Evolutionary conservation across 805 yeast genomes (phyloP).

Genomic region (Kuraishia cidri): DNA sequence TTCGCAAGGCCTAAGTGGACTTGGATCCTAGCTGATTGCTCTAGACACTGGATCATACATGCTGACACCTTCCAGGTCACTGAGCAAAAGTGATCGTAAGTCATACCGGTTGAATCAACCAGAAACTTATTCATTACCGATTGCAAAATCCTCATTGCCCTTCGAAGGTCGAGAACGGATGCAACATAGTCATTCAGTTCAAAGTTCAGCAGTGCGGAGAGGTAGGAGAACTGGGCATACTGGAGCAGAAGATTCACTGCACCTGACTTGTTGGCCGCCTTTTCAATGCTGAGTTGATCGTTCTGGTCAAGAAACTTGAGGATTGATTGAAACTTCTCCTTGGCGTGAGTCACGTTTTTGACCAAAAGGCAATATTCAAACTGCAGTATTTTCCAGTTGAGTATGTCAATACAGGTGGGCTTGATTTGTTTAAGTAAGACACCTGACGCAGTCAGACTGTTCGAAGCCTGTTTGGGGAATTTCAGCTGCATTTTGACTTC

Average conservation of each 20-base stretch:
- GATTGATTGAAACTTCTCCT: slow-evolving; percentile 15
- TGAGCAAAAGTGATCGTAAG: slow-evolving; percentile 12
- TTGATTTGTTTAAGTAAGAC: slow-evolving; percentile 2
- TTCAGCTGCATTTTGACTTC: slow-evolving; percentile 4
- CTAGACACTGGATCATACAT: slow-evolving; percentile 27
- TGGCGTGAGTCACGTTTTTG: slow-evolving; percentile 12
- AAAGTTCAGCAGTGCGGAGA: slow-evolving; percentile 17
- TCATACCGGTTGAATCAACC: slow-evolving; percentile 7
- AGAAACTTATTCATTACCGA: slow-evolving; percentile 39
- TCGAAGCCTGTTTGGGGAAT: slow-evolving; percentile 4
- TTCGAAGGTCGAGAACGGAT: slow-evolving; percentile 31
- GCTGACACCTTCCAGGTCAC: slow-evolving; percentile 27
- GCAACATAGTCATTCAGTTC: slow-evolving; percentile 12
- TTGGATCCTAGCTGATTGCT: slow-evolving; percentile 26
- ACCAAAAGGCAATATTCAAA: slow-evolving; percentile 16
- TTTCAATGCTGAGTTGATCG: slow-evolving; percentile 18
- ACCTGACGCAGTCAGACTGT: slow-evolving; percentile 3
- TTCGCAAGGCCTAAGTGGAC: slow-evolving; percentile 45
- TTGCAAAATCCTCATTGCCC: slow-evolving; percentile 40
- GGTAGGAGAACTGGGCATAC: slow-evolving; percentile 25
- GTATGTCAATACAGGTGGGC: slow-evolving; percentile 4
- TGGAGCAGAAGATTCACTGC: slow-evolving; percentile 12
- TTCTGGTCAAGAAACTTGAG: slow-evolving; percentile 15
- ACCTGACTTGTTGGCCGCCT: slow-evolving; percentile 10
- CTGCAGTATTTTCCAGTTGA: slow-evolving; percentile 20